Evolutionary conservation across 139 green algal species (phyloP), one percentile per base, ranked within the genome.

Genomic region (Microglena sp.): DNA sequence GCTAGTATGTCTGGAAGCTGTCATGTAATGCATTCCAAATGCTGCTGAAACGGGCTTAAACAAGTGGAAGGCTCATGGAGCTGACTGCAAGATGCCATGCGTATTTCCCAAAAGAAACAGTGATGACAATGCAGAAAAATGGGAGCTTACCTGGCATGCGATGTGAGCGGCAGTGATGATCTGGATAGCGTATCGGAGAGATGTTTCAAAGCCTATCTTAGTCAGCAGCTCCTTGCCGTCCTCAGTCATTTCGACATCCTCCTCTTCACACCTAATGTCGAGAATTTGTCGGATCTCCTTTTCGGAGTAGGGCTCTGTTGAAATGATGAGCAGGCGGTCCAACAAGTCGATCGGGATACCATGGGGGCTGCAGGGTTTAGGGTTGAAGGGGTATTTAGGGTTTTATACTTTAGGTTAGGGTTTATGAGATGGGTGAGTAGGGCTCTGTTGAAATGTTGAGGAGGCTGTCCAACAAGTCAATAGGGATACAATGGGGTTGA

Each of bases 321-420:
- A 82, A 63, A 99, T 93, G 82, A 99, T 99, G 55, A 99, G 90
- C 63, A 98, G 82, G 57, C 94, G 86, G 70, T 99, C 94, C 55
- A 99, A 78, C 61, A 99, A 74, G 70, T 99, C 94, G 31, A 99
- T 94, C 22, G 94, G 94, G 62, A 99, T 96, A 67, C 94, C 94
- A 73, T 99, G 94, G 22, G 94, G 94, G 18, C 76, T 79, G 36
- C 64, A 57, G 29, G n/a, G n/a, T n/a, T n/a, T n/a, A n/a, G n/a
- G n/a, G 45, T 24, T 32, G 8, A 36, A 8, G 24, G 46, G 5
- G 26, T 11, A 11, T 67, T n/a, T 30, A 26, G 0, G 24, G 2
- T 21, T 46, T 30, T 11, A 64, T 29, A 21, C 57, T 11, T 46
- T 64, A 3, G n/a, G n/a, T 44, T 31, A 33, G 53, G 60, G 8